phyloP scores from a whole-genome alignment of 176 grass and related monocot species.

The Cenchrus americanus region DNA sequence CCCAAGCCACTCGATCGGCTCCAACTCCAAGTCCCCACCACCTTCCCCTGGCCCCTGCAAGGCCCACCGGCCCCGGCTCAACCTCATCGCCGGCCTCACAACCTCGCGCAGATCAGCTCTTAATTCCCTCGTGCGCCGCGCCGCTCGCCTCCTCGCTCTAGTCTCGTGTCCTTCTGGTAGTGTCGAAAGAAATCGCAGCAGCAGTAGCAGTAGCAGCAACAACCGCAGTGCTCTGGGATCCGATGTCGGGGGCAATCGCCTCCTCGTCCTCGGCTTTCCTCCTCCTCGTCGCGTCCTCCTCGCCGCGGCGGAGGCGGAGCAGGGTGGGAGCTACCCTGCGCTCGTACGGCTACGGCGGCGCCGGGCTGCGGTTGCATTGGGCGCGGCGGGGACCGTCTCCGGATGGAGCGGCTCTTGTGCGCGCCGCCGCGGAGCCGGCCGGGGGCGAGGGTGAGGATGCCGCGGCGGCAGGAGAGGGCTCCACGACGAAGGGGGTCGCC shows the following conservation, averaged over 20 bases:
- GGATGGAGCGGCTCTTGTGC: not conserved
- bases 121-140: conserved; percentile 41
- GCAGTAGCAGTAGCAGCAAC: not conserved
- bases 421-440: conserved; percentile 22
- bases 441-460: conserved; percentile 19
- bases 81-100: conserved; percentile 30
- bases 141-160: conserved; percentile 5
- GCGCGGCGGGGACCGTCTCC: not conserved
- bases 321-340: conserved; percentile 22
- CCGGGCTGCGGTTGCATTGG: conserved; percentile 38
- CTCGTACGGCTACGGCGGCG: conserved; percentile 12
- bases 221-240: not conserved
- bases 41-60: not conserved
- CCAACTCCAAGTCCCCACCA: conserved; percentile 10
- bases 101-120: not conserved
- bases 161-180: not conserved
- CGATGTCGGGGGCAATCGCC: conserved; percentile 37
- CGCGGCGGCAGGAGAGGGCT: conserved; percentile 4
- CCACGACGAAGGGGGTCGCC: not conserved
- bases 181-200: not conserved
- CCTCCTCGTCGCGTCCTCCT: conserved; percentile 33
- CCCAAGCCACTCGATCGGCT: conserved; percentile 27
- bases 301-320: conserved; percentile 24
- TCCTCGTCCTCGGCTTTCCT: conserved; percentile 45
- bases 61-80: not conserved